Base-by-base conservation (phyloP, 148 eudicot genomes). In the Rhododendron simsii region DNA sequence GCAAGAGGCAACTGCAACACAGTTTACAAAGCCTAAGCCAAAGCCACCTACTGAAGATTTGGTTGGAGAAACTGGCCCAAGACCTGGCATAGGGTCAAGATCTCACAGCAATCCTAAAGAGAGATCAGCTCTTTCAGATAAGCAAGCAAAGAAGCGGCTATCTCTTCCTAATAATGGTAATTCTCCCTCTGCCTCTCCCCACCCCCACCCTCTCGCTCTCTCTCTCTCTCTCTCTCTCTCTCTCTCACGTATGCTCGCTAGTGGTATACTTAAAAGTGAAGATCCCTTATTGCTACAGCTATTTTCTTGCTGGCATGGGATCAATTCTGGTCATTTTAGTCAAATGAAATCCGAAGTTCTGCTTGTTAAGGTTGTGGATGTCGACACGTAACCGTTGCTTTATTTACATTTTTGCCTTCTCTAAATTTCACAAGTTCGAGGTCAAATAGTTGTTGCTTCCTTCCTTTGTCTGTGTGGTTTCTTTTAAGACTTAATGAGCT, bases 101-200 rank as follows among this genome's bases (percentile, higher is more conserved):
- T 97, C 98, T 65, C 96, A 88, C 35, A 95, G 99, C 90, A 97
- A 94, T 89, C 98, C 99, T 28, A 95, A 94, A 88, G 98, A 94
- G 91, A 93, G 98, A 88, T 84, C 89, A 3, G 30, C 88, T 83
- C 83, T 61, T 45, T 86, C 92, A 57, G 94, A 93, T 84, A 91
- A 87, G 63, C 93, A 84, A 87, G 90, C 93, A 87, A 93, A 91
- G 87, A 95, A 92, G 87, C 94, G 96, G 81, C 81, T 92, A 63
- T 97, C 98, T 65, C 91, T 97, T 87, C 96, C 98, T 76, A 90
- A 59, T 87, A 92, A 82, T 65, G 95, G 95, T 97, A 82, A 81
- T 88, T 53, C 80, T 84, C 85, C 45, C 82, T 85, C 86, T 37
- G 86, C 81, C 41, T 59, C 86, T 84, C 41, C 35, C 1, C 35